A percentile compares a stretch with the other conserved stretches of the same genome.
Conservation (phyloP, 768 basidiomycete genomes). For the Chalciporus pseudorubinellus region DNA sequence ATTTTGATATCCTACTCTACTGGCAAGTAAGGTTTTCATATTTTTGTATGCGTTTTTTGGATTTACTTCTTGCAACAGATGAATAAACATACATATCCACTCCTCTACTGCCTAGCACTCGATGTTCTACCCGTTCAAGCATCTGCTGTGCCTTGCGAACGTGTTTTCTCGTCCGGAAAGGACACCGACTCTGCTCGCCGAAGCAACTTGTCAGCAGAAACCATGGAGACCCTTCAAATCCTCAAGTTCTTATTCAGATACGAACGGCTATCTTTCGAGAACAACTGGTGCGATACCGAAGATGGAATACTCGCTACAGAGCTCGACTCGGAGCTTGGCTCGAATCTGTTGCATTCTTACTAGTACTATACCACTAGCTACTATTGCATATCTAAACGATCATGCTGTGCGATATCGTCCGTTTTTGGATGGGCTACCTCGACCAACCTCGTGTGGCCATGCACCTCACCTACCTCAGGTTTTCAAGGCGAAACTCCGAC, state of each 20-base stretch:
- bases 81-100: too few relatives aligned
- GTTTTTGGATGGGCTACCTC: too few relatives aligned
- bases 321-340: background rate
- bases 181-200: conserved; percentile 26
- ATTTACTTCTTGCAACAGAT: too few relatives aligned
- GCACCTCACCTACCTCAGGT: background rate
- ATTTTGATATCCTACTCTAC: too few relatives aligned
- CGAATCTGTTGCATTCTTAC: background rate
- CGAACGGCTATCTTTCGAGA: conserved; percentile 20
- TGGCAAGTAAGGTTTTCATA: too few relatives aligned
- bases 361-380: background rate
- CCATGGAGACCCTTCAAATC: conserved; percentile 20
- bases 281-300: background rate
- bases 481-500: background rate
- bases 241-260: conserved; percentile 28
- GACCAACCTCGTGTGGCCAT: background rate
- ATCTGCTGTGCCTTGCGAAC: too few relatives aligned
- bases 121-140: too few relatives aligned
- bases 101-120: too few relatives aligned
- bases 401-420: background rate
- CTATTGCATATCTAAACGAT: background rate
- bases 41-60: too few relatives aligned
- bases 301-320: conserved; percentile 5
- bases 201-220: conserved; percentile 14
- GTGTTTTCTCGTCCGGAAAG: conserved; percentile 26